These are phyloP conservation scores for Fusarium oligoseptatum DNA, from an alignment of 2,329 filamentous ascomycete species.

Conservation along the genomic window DNA sequence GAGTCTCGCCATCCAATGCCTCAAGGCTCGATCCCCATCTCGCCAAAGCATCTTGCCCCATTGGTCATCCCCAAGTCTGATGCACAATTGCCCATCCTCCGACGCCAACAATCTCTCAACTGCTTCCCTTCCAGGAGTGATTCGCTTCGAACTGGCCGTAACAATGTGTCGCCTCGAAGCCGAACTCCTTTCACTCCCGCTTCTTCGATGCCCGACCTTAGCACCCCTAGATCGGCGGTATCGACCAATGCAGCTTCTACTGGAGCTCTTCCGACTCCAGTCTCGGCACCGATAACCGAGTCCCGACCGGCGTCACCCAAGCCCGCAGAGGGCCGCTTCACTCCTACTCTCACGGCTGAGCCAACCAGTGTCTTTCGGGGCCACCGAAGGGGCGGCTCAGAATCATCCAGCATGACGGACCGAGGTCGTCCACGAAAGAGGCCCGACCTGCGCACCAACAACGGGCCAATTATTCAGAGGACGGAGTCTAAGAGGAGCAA, in stretches of 20 bases:
- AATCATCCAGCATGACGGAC: slow-evolving; percentile 71
- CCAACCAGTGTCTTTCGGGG: slow-evolving; percentile 31
- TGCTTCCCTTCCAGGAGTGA: slow-evolving; percentile 64
- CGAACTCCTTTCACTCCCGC: slow-evolving; percentile 56
- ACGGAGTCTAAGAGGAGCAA: slow-evolving; percentile 59
- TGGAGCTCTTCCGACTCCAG: slow-evolving; percentile 61
- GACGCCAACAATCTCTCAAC: slow-evolving; percentile 56
- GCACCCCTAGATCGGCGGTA: slow-evolving; percentile 61
- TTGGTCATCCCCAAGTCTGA: slow-evolving; percentile 65
- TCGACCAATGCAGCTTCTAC: slow-evolving; percentile 52
- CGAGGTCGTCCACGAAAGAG: slow-evolving; percentile 72
- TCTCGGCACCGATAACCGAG: slow-evolving; percentile 63
- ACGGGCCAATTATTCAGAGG: slow-evolving; percentile 53
- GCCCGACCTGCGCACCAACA: slow-evolving; percentile 57
- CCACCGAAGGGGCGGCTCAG: slow-evolving; percentile 69
- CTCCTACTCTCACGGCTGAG: slow-evolving; percentile 41
- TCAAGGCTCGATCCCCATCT: slow-evolving; percentile 51
- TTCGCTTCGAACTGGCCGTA: slow-evolving; percentile 55
- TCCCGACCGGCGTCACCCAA: slow-evolving; percentile 57
- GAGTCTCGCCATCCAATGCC: slow-evolving; percentile 29
- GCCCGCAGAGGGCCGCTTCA: slow-evolving; percentile 57
- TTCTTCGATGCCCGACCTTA: slow-evolving; percentile 54
- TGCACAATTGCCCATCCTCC: slow-evolving; percentile 39
- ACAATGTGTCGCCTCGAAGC: slow-evolving; percentile 62
- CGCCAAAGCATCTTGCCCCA: slow-evolving; percentile 67